Conservation (phyloP, 257 asterid species). For the Rhazya stricta region DNA sequence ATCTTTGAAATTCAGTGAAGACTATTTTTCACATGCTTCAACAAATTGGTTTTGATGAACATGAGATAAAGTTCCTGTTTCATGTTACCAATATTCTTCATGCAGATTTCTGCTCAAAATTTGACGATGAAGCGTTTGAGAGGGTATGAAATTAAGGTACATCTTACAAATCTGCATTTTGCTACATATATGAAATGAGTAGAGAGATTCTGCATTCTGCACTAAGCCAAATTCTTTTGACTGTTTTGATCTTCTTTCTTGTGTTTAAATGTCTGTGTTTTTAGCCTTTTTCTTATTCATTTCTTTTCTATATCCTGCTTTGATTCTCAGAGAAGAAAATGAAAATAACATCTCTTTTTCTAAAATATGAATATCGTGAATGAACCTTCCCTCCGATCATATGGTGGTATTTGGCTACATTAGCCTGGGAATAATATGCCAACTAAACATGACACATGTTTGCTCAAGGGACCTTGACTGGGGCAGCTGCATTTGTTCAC, state of each 20-base stretch:
- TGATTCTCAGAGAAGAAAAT: not conserved
- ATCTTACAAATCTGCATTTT: not conserved
- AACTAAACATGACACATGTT: not conserved
- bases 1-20: not conserved
- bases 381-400: not conserved
- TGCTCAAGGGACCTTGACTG: not conserved
- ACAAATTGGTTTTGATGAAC: not conserved
- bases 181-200: not conserved
- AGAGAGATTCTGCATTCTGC: not conserved
- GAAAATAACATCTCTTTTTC: too few relatives aligned
- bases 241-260: conserved; percentile 2
- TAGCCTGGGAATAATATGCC: too few relatives aligned
- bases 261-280: not conserved
- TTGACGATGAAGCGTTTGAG: conserved; percentile 88
- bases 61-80: not conserved
- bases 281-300: not conserved
- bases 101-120: conserved; percentile 81
- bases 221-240: not conserved
- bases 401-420: too few relatives aligned
- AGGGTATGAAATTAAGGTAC: conserved; percentile 92
- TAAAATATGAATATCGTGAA: too few relatives aligned
- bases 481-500: not conserved
- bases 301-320: not conserved
- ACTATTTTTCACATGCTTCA: not conserved
- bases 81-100: conserved; percentile 10